phyloP scores from a whole-genome alignment of 1,284 basidiomycete genomes.

The Sporisorium iseilematis-ciliati region DNA sequence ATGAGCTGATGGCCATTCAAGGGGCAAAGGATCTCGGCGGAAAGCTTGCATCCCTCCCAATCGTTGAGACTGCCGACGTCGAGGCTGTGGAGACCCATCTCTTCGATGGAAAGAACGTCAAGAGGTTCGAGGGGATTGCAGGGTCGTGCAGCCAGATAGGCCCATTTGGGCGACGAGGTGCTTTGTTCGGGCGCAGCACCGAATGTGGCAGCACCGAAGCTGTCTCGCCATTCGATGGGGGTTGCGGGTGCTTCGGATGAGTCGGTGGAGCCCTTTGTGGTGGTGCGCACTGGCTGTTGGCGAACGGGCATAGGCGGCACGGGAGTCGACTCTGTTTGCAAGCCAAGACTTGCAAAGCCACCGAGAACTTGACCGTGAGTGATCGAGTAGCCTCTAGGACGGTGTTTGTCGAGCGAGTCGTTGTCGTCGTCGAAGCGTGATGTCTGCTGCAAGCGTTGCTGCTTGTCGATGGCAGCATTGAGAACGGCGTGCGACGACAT shows the following conservation, averaged over 20 bases:
- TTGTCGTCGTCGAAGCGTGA: neutral
- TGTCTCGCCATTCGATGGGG: conserved; percentile 43
- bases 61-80: conserved; percentile 61
- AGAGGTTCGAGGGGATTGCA: conserved; percentile 55
- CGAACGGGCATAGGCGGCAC: conserved; percentile 4
- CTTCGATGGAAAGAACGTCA: conserved; percentile 62
- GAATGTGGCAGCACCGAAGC: conserved; percentile 16
- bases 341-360: conserved; percentile 42
- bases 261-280: conserved; percentile 28
- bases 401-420: conserved; percentile 3
- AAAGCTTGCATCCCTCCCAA: conserved; percentile 60
- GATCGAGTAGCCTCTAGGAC: conserved; percentile 23
- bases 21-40: conserved; percentile 48
- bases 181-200: neutral
- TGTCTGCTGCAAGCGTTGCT: conserved; percentile 13
- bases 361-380: conserved; percentile 47
- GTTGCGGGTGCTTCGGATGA: conserved; percentile 33
- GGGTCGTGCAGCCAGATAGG: conserved; percentile 25
- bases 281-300: conserved; percentile 17
- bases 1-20: conserved; percentile 37
- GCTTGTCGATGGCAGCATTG: conserved; percentile 26
- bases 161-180: conserved; percentile 32
- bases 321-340: conserved; percentile 26
- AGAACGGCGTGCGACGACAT: conserved; percentile 47
- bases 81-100: conserved; percentile 63